Conservation (phyloP, 192 early-diverging fungal genomes). For the Coemansia biformis region DNA sequence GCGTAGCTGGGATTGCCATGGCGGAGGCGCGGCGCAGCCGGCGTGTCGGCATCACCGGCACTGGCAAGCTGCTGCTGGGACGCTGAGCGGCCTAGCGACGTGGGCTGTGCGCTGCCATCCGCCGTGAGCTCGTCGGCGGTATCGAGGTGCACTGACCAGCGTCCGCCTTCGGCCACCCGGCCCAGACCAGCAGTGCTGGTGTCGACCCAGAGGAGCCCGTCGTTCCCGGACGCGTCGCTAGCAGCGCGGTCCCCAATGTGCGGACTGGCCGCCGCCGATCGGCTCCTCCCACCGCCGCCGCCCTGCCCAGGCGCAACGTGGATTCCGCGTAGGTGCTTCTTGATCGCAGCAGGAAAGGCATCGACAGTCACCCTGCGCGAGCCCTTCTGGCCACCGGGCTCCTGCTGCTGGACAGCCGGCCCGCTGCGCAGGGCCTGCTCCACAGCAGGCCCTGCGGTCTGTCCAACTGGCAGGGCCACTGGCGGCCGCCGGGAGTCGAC, state of each 20-base stretch:
- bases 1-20: constrained; percentile 9
- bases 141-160: constrained; percentile 19
- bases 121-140: constrained; percentile 7
- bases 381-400: constrained; percentile 8
- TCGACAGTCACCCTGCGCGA: constrained; percentile 45
- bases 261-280: constrained; percentile 14
- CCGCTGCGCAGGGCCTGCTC: not conserved
- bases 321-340: constrained; percentile 34
- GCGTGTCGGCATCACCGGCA: constrained; percentile 3
- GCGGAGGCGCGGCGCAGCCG: constrained; percentile 5
- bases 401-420: not conserved
- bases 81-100: constrained; percentile 32
- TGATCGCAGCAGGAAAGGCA: constrained; percentile 46
- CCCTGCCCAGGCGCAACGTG: not conserved
- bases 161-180: constrained; percentile 9
- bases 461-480: not conserved
- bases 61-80: constrained; percentile 40
- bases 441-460: too few species aligned
- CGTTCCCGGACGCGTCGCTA: constrained; percentile 8
- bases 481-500: too few species aligned
- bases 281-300: not conserved
- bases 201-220: constrained; percentile 29
- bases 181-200: constrained; percentile 9
- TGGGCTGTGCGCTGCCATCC: constrained; percentile 1
- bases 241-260: constrained; percentile 14